phyloP scores from a whole-genome alignment of 768 basidiomycete species.

The Boletus rubropictus region DNA sequence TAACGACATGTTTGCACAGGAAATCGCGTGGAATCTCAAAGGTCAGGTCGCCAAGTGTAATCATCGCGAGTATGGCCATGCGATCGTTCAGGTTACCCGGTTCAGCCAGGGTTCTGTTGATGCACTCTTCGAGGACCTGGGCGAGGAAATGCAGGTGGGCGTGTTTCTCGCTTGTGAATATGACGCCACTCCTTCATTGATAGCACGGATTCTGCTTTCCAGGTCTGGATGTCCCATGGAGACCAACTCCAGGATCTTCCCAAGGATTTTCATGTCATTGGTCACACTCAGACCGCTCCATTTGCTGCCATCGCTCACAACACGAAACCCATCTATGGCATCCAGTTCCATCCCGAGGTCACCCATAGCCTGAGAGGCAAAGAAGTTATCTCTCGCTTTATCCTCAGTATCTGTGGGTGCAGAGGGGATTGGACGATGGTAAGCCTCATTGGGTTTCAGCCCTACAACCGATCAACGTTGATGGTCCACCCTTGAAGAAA shows the following conservation, averaged over 20 bases:
- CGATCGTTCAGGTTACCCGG: slow-evolving; percentile 68
- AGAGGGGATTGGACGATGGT: slow-evolving; percentile 92
- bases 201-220: neutral
- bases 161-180: neutral
- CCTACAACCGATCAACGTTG: neutral
- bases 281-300: slow-evolving; percentile 79
- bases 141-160: slow-evolving; percentile 81
- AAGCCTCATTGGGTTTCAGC: slow-evolving; percentile 10
- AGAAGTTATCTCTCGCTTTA: slow-evolving; percentile 82
- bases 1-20: slow-evolving; percentile 44
- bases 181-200: neutral
- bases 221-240: slow-evolving; percentile 99
- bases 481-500: slow-evolving; percentile 46
- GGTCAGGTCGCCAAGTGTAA: slow-evolving; percentile 82
- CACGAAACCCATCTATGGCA: slow-evolving; percentile 84
- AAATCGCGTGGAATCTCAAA: slow-evolving; percentile 85
- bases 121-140: slow-evolving; percentile 78
- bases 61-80: slow-evolving; percentile 94
- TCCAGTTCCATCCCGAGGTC: slow-evolving; percentile 99
- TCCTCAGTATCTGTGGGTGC: slow-evolving; percentile 80
- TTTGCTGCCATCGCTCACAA: slow-evolving; percentile 92
- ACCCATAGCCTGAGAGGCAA: slow-evolving; percentile 89
- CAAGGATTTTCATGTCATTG: slow-evolving; percentile 80
- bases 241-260: slow-evolving; percentile 86
- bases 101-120: slow-evolving; percentile 56